phyloP scores from a whole-genome alignment of 768 basidiomycete species.

The Boletus bicolor region DNA sequence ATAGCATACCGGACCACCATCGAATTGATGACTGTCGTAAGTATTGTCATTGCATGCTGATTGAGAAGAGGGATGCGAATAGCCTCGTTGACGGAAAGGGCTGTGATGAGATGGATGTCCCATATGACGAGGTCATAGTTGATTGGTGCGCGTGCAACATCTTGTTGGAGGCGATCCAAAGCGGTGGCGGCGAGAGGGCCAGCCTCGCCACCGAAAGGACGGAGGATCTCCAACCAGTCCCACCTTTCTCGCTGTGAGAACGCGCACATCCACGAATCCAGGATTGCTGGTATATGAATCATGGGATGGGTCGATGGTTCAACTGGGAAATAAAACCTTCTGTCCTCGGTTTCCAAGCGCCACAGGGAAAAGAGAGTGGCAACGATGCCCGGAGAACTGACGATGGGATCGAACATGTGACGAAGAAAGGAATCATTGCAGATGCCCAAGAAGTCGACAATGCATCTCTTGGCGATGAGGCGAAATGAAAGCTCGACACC shows the following conservation, averaged over 20 bases:
- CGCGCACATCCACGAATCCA: conserved; percentile 29
- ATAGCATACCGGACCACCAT: conserved; percentile 11
- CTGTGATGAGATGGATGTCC: conserved; percentile 30
- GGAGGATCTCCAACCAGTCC: conserved; percentile 28
- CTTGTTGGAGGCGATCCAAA: conserved; percentile 25
- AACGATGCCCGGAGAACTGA: conserved; percentile 17
- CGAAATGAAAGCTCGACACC: conserved; percentile 20
- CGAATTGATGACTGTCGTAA: conserved; percentile 16
- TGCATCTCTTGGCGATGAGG: conserved; percentile 15
- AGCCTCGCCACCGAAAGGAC: conserved; percentile 19
- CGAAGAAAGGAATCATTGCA: conserved; percentile 13
- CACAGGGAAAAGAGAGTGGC: conserved; percentile 27
- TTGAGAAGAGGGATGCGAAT: conserved; percentile 25
- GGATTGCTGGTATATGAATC: conserved; percentile 9
- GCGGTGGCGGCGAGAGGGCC: conserved; percentile 21
- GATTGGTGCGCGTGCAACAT: conserved; percentile 16
- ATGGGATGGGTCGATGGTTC: conserved; percentile 2
- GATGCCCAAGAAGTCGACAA: conserved; percentile 23
- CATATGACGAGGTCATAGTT: conserved; percentile 29
- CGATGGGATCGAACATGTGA: conserved; percentile 17
- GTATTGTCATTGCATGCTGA: conserved; percentile 17
- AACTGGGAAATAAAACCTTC: conserved; percentile 13
- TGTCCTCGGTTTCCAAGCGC: conserved; percentile 23
- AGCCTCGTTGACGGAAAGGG: conserved; percentile 22
- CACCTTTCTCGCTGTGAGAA: conserved; percentile 24